phyloP scores from a whole-genome alignment of 352 stramenopile genomes.

The Globisporangium paroecandrum region DNA sequence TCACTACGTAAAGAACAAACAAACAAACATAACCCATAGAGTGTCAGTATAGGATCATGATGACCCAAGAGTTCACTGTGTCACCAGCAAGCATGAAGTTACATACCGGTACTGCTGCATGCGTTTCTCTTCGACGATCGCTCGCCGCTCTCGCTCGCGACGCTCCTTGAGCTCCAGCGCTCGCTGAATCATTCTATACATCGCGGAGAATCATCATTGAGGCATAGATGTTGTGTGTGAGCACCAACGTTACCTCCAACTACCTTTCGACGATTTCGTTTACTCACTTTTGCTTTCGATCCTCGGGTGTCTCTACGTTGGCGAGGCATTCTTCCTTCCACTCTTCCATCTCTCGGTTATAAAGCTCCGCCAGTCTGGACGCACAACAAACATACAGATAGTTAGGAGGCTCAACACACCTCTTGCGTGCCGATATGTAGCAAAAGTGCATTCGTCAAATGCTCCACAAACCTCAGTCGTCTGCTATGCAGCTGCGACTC shows the following conservation, averaged over 20 bases:
- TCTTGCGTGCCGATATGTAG: too few species aligned
- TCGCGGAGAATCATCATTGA: not conserved
- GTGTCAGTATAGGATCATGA: too few species aligned
- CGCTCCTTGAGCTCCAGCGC: slow-evolving; percentile 67
- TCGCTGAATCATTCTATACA: slow-evolving; percentile 64
- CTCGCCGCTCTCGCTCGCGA: slow-evolving; percentile 53
- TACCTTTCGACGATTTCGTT: not conserved
- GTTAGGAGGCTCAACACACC: too few species aligned
- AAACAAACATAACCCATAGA: not conserved
- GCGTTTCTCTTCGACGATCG: slow-evolving; percentile 69
- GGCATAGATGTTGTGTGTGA: not conserved
- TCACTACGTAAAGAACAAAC: slow-evolving; percentile 31
- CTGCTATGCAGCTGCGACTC: slow-evolving; percentile 70
- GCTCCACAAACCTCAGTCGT: slow-evolving; percentile 27
- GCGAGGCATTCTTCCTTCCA: slow-evolving; percentile 63
- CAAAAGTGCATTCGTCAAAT: not conserved
- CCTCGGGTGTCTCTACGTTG: slow-evolving; percentile 75
- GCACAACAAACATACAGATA: not conserved
- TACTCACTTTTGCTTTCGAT: slow-evolving; percentile 71
- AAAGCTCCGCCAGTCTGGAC: slow-evolving; percentile 59
- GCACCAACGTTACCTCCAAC: not conserved
- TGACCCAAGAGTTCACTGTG: not conserved
- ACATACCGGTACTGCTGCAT: slow-evolving; percentile 70
- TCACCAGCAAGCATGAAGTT: not conserved
- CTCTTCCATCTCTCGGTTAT: slow-evolving; percentile 72